Percentiles rank a stretch among this genome's conserved stretches.
Conservation (phyloP, 2,329 filamentous ascomycete species). For the Truncatella angustata region DNA sequence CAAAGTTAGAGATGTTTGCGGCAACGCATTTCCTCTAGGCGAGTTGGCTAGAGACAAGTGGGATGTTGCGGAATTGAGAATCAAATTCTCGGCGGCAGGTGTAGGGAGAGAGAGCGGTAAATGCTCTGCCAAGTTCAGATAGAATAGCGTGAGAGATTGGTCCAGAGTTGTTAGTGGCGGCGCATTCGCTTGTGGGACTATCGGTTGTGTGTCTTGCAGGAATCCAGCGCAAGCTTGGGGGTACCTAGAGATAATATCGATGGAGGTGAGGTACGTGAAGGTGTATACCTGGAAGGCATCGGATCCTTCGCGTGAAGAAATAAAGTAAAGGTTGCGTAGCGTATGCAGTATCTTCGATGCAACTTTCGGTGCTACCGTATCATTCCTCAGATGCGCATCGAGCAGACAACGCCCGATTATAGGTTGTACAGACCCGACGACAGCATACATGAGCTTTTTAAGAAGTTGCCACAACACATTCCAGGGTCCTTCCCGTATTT, state of each 20-base stretch:
- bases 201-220: conserved; percentile 57
- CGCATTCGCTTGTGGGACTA: conserved; percentile 52
- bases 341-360: conserved; percentile 71
- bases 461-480: conserved; percentile 74
- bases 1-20: conserved; percentile 42
- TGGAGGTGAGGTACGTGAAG: conserved; percentile 78
- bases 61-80: conserved; percentile 70
- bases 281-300: conserved; percentile 78
- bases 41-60: conserved; percentile 56
- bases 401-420: conserved; percentile 64
- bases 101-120: conserved; percentile 70
- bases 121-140: conserved; percentile 83
- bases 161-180: conserved; percentile 58
- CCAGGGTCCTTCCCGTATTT: conserved; percentile 65
- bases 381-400: conserved; percentile 45
- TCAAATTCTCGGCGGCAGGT: conserved; percentile 65
- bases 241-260: conserved; percentile 78
- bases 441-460: conserved; percentile 71
- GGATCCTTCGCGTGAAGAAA: conserved; percentile 72
- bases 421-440: conserved; percentile 51
- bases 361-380: conserved; percentile 55
- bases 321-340: conserved; percentile 77
- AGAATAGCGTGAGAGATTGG: conserved; percentile 78
- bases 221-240: conserved; percentile 65
- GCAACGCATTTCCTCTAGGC: conserved; percentile 24